Evolutionary conservation across 2,329 filamentous ascomycete genomes (phyloP).

Genomic region (Geoglossum cookeanum): DNA sequence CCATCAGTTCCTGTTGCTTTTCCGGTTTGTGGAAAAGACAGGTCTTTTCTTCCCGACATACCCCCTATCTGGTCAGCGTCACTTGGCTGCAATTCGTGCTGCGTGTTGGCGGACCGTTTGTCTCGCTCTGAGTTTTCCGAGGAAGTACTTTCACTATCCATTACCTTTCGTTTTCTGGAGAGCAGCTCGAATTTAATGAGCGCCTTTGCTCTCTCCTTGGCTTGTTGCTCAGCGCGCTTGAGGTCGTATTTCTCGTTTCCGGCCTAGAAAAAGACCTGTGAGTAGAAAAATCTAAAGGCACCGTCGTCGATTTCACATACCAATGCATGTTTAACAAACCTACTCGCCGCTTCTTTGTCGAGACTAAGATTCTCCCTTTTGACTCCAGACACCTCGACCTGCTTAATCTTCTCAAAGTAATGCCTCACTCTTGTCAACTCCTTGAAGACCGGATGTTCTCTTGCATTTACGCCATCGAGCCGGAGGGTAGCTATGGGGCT

Average conservation of each 20-base stretch:
- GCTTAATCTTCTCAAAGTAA: constrained; percentile 85
- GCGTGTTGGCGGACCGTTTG: neutral
- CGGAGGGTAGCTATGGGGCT: constrained; percentile 44
- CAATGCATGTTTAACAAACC: constrained; percentile 68
- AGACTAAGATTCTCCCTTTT: constrained; percentile 37
- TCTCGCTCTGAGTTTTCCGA: neutral
- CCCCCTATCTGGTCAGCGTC: neutral
- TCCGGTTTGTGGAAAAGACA: neutral
- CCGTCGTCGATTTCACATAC: constrained; percentile 25
- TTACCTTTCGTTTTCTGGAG: constrained; percentile 19
- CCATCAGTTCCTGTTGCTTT: neutral
- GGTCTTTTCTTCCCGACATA: neutral
- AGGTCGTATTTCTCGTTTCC: constrained; percentile 31
- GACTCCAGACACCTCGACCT: constrained; percentile 42
- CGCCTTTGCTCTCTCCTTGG: constrained; percentile 30
- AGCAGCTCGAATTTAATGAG: constrained; percentile 27
- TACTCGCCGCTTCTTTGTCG: constrained; percentile 57
- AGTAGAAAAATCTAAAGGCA: neutral
- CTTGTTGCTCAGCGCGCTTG: constrained; percentile 28
- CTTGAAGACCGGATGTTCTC: constrained; percentile 63
- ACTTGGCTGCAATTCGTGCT: neutral
- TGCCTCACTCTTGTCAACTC: constrained; percentile 76
- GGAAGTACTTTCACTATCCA: neutral
- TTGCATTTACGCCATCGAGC: constrained; percentile 63
- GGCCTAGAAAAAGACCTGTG: constrained; percentile 7